Evolutionary conservation across 371 early-diverging fungal species (phyloP).

Genomic region (Circinella umbellata): DNA sequence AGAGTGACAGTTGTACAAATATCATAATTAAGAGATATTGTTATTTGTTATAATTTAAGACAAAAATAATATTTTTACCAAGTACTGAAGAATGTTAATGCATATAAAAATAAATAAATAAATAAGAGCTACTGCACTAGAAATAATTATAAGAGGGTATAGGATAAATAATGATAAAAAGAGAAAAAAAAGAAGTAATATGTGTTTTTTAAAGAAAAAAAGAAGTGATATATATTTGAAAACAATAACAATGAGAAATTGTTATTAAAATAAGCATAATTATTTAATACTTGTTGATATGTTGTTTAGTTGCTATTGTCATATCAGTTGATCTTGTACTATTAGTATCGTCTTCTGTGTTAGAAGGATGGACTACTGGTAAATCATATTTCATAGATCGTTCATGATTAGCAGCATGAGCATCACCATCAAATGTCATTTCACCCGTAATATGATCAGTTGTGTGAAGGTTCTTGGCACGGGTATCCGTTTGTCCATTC

Average conservation of each 20-base stretch:
- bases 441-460: conserved; percentile 24
- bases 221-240: no score
- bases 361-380: conserved; percentile 14
- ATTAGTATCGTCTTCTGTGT: conserved; percentile 9
- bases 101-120: no score
- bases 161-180: no score
- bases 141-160: neutral
- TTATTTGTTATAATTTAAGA: no score
- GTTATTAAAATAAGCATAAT: no score
- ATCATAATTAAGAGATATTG: no score
- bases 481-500: conserved; percentile 13
- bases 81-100: no score
- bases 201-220: no score
- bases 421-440: conserved; percentile 26
- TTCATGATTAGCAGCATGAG: neutral
- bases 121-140: neutral
- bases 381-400: conserved; percentile 19
- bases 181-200: no score
- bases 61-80: no score
- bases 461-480: conserved; percentile 25
- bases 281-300: conserved; percentile 5
- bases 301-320: neutral
- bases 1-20: no score
- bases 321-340: conserved; percentile 17
- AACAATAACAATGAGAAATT: no score